A percentile compares a stretch with the other conserved stretches of the same genome.
Evolutionary conservation across 2,329 filamentous ascomycete species (phyloP).

Genomic region (Trichoderma asperellum): DNA sequence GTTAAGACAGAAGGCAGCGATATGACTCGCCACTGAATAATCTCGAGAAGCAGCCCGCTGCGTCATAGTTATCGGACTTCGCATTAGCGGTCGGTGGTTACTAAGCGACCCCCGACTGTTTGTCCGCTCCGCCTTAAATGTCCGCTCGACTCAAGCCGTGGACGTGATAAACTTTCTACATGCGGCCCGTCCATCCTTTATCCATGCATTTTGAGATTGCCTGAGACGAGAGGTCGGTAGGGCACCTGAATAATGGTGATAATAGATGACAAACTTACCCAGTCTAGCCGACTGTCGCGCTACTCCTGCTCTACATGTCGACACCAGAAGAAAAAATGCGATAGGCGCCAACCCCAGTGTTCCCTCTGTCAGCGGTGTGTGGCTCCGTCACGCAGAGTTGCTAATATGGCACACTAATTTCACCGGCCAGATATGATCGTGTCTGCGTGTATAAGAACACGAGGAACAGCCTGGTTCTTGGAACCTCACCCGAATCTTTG

Average conservation of each 20-base stretch:
- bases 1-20: not conserved
- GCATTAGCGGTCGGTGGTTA: not conserved
- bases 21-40: not conserved
- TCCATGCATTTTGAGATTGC: not conserved
- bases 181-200: not conserved
- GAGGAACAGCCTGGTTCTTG: not conserved
- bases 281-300: not conserved
- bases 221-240: not conserved
- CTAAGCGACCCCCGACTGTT: not conserved
- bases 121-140: conserved; percentile 3
- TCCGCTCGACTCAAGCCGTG: not conserved
- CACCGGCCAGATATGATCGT: not conserved
- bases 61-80: not conserved
- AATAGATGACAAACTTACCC: not conserved
- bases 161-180: not conserved
- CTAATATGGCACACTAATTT: conserved; percentile 6
- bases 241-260: not conserved
- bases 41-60: not conserved
- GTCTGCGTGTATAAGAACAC: not conserved
- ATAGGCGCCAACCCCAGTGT: conserved; percentile 6
- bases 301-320: conserved; percentile 9
- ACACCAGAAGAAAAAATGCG: conserved; percentile 7
- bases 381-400: not conserved
- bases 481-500: not conserved
- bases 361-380: conserved; percentile 4